Evolutionary conservation across 139 green algal species (phyloP).

Genomic region (Chlorella sp.): DNA sequence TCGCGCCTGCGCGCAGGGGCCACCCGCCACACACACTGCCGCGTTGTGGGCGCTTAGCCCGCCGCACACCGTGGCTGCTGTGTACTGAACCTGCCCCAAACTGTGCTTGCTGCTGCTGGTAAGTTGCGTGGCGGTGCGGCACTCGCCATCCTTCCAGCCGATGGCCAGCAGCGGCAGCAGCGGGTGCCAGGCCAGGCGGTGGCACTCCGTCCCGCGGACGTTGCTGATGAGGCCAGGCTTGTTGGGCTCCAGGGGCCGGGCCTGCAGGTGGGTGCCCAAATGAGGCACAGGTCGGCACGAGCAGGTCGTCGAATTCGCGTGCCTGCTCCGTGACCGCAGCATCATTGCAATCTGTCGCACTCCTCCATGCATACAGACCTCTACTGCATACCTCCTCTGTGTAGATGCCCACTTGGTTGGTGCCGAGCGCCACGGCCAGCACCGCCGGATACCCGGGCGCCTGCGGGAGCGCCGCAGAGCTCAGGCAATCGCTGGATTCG

Average conservation of each 20-base stretch:
- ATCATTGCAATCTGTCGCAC: too few relatives aligned
- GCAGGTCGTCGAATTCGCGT: neutral
- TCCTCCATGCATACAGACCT: neutral
- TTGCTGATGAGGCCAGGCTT: constrained; percentile 33
- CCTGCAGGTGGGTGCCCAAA: too few relatives aligned
- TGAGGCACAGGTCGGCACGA: too few relatives aligned
- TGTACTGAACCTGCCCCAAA: neutral
- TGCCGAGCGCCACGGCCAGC: constrained; percentile 32
- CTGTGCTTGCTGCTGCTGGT: neutral
- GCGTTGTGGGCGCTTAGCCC: neutral
- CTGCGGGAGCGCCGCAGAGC: constrained; percentile 24
- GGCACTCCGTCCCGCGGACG: constrained; percentile 30
- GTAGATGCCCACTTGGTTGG: constrained; percentile 41
- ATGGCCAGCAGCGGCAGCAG: constrained; percentile 42
- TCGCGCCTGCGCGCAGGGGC: constrained; percentile 18
- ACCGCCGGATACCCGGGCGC: constrained; percentile 27
- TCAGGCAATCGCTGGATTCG: too few relatives aligned
- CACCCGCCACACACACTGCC: neutral
- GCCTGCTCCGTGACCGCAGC: neutral
- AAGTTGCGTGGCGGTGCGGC: neutral
- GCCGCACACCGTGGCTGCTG: neutral
- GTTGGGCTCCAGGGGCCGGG: constrained; percentile 29
- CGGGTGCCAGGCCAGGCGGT: constrained; percentile 44
- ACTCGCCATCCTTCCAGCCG: constrained; percentile 50
- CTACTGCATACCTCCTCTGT: constrained; percentile 37